Conservation (phyloP, 441 rosid species). For the Eutrema salsugineum region DNA sequence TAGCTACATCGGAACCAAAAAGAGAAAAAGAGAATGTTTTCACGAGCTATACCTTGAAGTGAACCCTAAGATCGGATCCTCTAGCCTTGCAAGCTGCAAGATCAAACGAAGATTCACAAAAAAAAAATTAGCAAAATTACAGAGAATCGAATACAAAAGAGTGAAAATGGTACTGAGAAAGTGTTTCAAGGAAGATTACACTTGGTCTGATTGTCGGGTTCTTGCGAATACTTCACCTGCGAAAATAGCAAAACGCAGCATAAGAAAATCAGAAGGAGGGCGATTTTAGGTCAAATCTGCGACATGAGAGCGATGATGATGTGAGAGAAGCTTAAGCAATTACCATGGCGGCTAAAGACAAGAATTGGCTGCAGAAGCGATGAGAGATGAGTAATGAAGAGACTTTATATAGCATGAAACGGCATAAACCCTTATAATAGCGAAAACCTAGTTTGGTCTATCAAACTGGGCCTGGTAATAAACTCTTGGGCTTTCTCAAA, state of each 20-base stretch:
- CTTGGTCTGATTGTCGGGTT: conserved; percentile 67
- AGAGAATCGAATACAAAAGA: not conserved
- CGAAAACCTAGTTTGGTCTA: not conserved
- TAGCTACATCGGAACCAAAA: not conserved
- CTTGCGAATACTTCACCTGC: conserved; percentile 79
- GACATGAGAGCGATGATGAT: not conserved
- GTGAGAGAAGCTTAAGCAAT: conserved; percentile 5
- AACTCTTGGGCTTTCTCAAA: not conserved
- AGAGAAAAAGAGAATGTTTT: not conserved
- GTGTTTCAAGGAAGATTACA: conserved; percentile 26
- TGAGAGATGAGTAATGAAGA: not conserved
- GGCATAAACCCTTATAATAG: conserved; percentile 8
- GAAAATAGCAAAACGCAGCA: not conserved
- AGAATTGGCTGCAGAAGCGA: conserved; percentile 22
- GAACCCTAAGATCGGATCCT: conserved; percentile 73
- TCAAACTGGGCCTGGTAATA: not conserved
- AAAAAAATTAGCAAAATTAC: not conserved
- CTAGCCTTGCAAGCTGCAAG: conserved; percentile 67
- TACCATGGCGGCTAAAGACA: conserved; percentile 30
- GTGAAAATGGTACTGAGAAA: not conserved
- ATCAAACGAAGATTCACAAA: not conserved
- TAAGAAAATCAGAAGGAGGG: not conserved
- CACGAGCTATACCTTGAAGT: conserved; percentile 49
- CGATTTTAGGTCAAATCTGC: not conserved
- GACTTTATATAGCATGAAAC: conserved; percentile 1